A percentile compares a stretch with the other conserved stretches of the same genome.
Evolutionary conservation across 805 yeast genomes (phyloP).

Genomic region (Sugiyamaella chiloensis): DNA sequence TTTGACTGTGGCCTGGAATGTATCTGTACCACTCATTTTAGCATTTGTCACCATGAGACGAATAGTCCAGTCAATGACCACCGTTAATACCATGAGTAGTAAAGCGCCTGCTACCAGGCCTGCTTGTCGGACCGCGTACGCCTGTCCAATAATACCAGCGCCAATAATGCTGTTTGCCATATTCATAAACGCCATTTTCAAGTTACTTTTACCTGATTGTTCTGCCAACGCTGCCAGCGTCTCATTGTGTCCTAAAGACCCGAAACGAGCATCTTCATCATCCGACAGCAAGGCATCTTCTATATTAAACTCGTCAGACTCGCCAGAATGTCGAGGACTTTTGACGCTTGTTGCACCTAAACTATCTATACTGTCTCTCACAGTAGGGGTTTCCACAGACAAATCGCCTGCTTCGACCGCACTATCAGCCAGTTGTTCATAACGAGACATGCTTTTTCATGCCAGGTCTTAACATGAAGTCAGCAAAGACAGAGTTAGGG

Average conservation of each 20-base stretch:
- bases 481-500: too few species aligned
- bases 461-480: too few species aligned
- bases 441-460: too few species aligned
- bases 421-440: too few species aligned
- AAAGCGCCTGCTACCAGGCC: constrained; percentile 75
- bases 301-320: constrained; percentile 8
- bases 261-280: constrained; percentile 11
- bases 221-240: constrained; percentile 19
- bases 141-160: constrained; percentile 94
- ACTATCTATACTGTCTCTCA: too few species aligned
- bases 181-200: constrained; percentile 92
- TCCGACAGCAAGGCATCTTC: constrained; percentile 11
- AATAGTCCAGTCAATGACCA: constrained; percentile 85
- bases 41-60: constrained; percentile 75
- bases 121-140: constrained; percentile 77
- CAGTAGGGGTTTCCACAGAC: too few species aligned
- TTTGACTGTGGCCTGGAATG: constrained; percentile 83
- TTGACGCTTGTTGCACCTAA: too few species aligned
- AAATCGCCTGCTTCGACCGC: too few species aligned
- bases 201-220: constrained; percentile 44
- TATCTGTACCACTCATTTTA: constrained; percentile 65
- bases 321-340: not conserved
- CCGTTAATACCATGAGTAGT: constrained; percentile 55
- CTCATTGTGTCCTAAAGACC: constrained; percentile 24
- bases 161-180: constrained; percentile 95